A percentile compares a stretch with the other conserved stretches of the same genome.
Evolutionary conservation across 2,329 filamentous ascomycete species (phyloP).

Genomic region (Aureobasidium sp.): DNA sequence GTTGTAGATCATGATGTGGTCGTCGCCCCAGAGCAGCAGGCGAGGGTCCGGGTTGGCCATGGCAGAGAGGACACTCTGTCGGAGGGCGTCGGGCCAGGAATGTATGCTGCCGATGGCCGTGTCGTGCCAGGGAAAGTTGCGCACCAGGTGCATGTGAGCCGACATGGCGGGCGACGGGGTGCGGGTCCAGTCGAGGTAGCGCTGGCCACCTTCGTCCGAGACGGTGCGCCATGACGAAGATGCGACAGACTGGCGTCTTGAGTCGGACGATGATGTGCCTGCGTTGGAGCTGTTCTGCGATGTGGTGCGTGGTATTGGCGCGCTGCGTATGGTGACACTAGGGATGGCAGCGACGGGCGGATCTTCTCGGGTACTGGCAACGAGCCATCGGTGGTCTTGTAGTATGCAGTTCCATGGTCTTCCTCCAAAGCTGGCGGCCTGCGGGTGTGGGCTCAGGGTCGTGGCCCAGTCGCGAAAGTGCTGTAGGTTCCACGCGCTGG

Average conservation of each 20-base stretch:
- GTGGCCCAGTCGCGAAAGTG: background rate
- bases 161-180: background rate
- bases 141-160: conserved; percentile 19
- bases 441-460: background rate
- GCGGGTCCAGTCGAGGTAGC: conserved; percentile 10
- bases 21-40: conserved; percentile 26
- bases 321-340: background rate
- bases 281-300: background rate
- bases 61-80: conserved; percentile 22
- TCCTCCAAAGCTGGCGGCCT: background rate
- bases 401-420: conserved; percentile 1
- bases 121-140: conserved; percentile 25
- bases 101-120: conserved; percentile 26
- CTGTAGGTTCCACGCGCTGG: background rate
- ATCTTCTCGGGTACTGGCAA: background rate
- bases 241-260: background rate
- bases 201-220: conserved; percentile 2
- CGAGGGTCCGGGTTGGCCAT: conserved; percentile 28
- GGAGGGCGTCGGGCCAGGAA: conserved; percentile 23
- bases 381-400: conserved; percentile 1
- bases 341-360: background rate
- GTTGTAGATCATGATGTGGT: conserved; percentile 32
- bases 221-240: conserved; percentile 14
- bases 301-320: too few species aligned
- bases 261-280: background rate